Base-by-base conservation (phyloP, 148 eudicot genomes). In the Amaranthus palmeri region DNA sequence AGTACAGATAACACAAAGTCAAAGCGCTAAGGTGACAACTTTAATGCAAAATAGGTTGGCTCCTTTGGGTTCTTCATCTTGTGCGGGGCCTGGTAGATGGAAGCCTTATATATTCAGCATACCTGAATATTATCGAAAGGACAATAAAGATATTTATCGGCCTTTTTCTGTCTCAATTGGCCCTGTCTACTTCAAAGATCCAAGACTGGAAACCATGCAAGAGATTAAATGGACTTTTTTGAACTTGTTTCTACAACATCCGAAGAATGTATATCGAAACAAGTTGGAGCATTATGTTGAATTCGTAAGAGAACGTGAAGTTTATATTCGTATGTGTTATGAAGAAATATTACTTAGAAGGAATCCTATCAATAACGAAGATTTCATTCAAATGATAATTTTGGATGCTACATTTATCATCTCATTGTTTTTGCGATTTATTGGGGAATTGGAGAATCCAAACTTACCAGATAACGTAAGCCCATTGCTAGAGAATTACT, bases 161-260 rank as follows among this genome's bases (percentile, higher is more conserved):
- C 80, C 75, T 42, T 62, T 65, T 9, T 17, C 43, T 9, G 53
- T 71, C 54, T 77, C 80, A 42, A 77, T 77, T 61, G 80, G 80
- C 12, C 80, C 80, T 3, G 69, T 72, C 55, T 58, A 77, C 49
- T 43, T 47, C 45, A 40, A 45, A 8, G 70, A 63, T 7, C 4
- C 10, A 6, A 65, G 8, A 6, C 44, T 55, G 3, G 56, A 11
- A 8, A 52, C 48, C 4, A 71, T 58, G 43, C 51, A 77, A 8
- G 44, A 65, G 4, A 59, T 65, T 36, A 77, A 77, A 40, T n/a
- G 65, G 46, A 71, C 57, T 46, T 77, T 71, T 67, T 49, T 77
- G 4, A 18, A 72, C 13, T 56, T 46, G 15, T 77, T 77, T 58
- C 15, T 46, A 0, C 0, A 5, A n/a, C 74, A 75, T 42, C 12